A percentile compares a stretch with the other conserved stretches of the same genome.
phyloP scores from a whole-genome alignment of 1,284 basidiomycete genomes.

The Meira miltonrushii region DNA sequence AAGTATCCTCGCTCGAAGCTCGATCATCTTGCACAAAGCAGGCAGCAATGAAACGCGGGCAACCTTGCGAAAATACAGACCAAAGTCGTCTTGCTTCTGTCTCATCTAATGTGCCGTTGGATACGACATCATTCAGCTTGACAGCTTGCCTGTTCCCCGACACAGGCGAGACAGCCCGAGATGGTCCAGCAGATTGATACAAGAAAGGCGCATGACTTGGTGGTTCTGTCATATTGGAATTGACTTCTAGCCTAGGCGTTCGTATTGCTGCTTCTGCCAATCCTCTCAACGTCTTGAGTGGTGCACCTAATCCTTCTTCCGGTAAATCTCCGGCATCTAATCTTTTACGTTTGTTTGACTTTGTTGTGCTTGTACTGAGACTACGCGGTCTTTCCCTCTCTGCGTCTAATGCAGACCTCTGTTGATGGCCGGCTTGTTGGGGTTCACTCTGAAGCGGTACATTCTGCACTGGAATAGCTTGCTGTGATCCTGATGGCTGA shows the following conservation, averaged over 20 bases:
- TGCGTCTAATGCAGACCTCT: too few species aligned
- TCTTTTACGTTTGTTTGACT: too few species aligned
- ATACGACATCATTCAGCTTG: conserved; percentile 21
- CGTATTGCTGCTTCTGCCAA: conserved; percentile 79
- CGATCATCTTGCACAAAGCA: conserved; percentile 88
- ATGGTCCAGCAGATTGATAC: neutral
- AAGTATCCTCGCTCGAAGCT: conserved; percentile 66
- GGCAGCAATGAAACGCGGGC: conserved; percentile 78
- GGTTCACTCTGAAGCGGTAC: too few species aligned
- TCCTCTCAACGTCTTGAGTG: conserved; percentile 85
- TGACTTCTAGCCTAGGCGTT: neutral
- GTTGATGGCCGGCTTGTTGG: too few species aligned
- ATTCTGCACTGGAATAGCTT: too few species aligned
- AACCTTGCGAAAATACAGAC: conserved; percentile 49
- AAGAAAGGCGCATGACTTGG: neutral
- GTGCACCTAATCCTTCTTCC: conserved; percentile 73
- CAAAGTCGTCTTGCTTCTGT: conserved; percentile 61
- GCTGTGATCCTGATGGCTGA: too few species aligned
- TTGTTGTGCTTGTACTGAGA: too few species aligned
- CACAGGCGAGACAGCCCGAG: neutral
- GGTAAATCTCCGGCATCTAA: conserved; percentile 56
- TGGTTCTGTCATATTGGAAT: neutral
- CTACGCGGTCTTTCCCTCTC: too few species aligned
- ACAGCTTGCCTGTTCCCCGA: neutral
- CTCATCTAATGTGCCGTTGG: conserved; percentile 62